Evolutionary conservation across 1,139 yeast species (phyloP).

Genomic region (Kazachstania sp.): DNA sequence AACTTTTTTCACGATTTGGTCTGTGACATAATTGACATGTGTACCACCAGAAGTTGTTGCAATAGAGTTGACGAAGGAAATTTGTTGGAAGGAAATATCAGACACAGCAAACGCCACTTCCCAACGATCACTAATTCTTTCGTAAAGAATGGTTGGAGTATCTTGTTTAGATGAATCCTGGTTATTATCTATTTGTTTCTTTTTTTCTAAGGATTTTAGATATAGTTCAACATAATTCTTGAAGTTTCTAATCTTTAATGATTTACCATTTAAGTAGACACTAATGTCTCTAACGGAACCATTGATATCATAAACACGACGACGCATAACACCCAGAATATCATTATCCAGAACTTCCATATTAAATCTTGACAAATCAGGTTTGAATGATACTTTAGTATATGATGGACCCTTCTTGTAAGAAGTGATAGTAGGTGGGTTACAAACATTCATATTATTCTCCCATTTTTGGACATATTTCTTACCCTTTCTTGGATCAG

Average conservation of each 20-base stretch:
- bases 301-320: slow-evolving; percentile 93
- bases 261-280: slow-evolving; percentile 70
- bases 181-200: slow-evolving; percentile 32
- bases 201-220: slow-evolving; percentile 57
- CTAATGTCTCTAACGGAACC: slow-evolving; percentile 87
- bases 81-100: slow-evolving; percentile 85
- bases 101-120: slow-evolving; percentile 93
- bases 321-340: slow-evolving; percentile 69
- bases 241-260: slow-evolving; percentile 63
- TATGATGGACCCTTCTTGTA: slow-evolving; percentile 48
- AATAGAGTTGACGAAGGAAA: slow-evolving; percentile 93
- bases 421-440: slow-evolving; percentile 67
- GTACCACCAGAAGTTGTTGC: slow-evolving; percentile 98
- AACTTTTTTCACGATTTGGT: slow-evolving; percentile 73
- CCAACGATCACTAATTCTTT: slow-evolving; percentile 76
- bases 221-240: slow-evolving; percentile 86
- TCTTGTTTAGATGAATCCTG: slow-evolving; percentile 33
- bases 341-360: slow-evolving; percentile 81
- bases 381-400: slow-evolving; percentile 82
- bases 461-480: slow-evolving; percentile 79
- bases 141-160: slow-evolving; percentile 69
- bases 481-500: slow-evolving; percentile 57
- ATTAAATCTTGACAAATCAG: slow-evolving; percentile 76
- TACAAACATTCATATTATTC: slow-evolving; percentile 71
- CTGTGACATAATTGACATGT: slow-evolving; percentile 80